Evolutionary conservation across 2,329 filamentous ascomycete genomes (phyloP).

Genomic region (Alternaria sp.): DNA sequence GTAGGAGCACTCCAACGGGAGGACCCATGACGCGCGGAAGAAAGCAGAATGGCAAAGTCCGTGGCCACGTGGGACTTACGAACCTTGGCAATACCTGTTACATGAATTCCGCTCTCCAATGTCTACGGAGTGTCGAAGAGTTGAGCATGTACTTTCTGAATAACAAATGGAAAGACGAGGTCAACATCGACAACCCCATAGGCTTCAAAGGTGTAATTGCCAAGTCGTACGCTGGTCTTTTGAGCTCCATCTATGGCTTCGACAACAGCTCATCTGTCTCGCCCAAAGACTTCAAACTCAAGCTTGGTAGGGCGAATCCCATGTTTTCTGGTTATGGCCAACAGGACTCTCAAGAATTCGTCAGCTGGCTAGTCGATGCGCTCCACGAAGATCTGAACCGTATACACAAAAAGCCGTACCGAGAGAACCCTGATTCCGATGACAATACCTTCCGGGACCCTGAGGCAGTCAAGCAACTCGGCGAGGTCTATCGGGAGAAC

Average conservation of each 20-base stretch:
- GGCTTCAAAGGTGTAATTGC: constrained; percentile 87
- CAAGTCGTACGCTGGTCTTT: constrained; percentile 77
- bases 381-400: constrained; percentile 95
- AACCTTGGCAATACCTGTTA: constrained; percentile 99
- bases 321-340: constrained; percentile 94
- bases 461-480: constrained; percentile 81
- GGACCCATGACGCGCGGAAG: constrained; percentile 74
- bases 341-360: constrained; percentile 96
- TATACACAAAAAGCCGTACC: constrained; percentile 94
- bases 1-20: constrained; percentile 72
- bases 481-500: constrained; percentile 87
- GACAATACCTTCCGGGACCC: constrained; percentile 91
- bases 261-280: constrained; percentile 70
- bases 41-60: constrained; percentile 69
- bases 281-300: constrained; percentile 81
- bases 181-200: constrained; percentile 85
- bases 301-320: constrained; percentile 79
- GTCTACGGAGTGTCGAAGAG: constrained; percentile 91
- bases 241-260: constrained; percentile 80
- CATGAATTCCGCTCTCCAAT: constrained; percentile 98
- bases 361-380: constrained; percentile 92
- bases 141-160: constrained; percentile 86
- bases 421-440: constrained; percentile 96
- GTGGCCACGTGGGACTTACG: constrained; percentile 80
- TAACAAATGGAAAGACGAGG: constrained; percentile 72